Conservation (phyloP, 768 basidiomycete genomes). For the Leucocoprinus birnbaumii region DNA sequence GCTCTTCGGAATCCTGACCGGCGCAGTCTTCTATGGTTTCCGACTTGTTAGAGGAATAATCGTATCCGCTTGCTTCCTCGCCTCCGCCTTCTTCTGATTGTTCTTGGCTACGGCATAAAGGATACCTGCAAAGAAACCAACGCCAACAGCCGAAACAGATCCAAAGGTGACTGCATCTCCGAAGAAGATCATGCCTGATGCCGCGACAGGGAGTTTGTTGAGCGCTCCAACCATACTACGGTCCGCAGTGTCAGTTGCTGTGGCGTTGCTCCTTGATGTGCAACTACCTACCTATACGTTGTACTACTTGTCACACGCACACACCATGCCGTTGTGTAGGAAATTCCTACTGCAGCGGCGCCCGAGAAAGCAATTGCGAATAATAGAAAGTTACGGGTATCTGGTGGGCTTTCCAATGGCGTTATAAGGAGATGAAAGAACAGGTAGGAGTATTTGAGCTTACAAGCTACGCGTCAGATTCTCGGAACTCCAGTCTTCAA, state of each 20-base stretch:
- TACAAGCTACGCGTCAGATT: conserved; percentile 87
- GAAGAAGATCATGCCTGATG: conserved; percentile 98
- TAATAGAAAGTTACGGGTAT: conserved; percentile 74
- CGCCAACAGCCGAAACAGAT: conserved; percentile 81
- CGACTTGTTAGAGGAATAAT: conserved; percentile 66
- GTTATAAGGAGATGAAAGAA: background rate
- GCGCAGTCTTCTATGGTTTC: conserved; percentile 27
- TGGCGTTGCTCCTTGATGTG: background rate
- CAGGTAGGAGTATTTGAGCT: conserved; percentile 27
- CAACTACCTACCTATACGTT: conserved; percentile 78
- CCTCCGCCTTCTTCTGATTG: conserved; percentile 81
- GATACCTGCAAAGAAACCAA: conserved; percentile 90
- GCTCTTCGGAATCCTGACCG: conserved; percentile 16
- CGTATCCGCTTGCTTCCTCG: conserved; percentile 42
- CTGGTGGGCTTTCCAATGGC: conserved; percentile 60
- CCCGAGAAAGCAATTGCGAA: conserved; percentile 94
- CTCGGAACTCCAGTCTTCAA: conserved; percentile 86
- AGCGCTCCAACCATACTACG: conserved; percentile 92
- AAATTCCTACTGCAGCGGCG: conserved; percentile 96
- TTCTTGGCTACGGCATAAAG: conserved; percentile 94
- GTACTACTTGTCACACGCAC: conserved; percentile 94
- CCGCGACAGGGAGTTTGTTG: conserved; percentile 97
- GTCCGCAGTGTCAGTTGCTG: conserved; percentile 11
- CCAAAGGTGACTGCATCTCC: conserved; percentile 87
- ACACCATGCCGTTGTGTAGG: conserved; percentile 99